These are phyloP conservation scores for Aureobasidium leucospermi DNA, from an alignment of 2,329 filamentous ascomycete species.

Conservation along the genomic window DNA sequence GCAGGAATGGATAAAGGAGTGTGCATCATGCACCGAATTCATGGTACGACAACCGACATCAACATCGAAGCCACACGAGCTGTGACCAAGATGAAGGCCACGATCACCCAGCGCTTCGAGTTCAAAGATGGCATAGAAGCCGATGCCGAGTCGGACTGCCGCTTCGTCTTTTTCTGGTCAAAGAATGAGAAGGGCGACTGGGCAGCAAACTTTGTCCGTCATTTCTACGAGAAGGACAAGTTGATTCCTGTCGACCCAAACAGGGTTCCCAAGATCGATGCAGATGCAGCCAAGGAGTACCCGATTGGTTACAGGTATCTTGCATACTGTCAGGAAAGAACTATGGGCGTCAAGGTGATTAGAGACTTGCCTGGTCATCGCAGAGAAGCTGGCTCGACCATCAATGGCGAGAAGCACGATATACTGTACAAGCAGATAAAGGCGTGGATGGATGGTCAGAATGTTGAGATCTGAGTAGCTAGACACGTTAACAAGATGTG, in stretches of 20 bases:
- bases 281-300: slow-evolving; percentile 33
- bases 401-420: slow-evolving; percentile 39
- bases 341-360: slow-evolving; percentile 39
- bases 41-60: slow-evolving; percentile 39
- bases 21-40: slow-evolving; percentile 39
- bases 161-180: slow-evolving; percentile 22
- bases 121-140: slow-evolving; percentile 34
- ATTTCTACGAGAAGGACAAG: slow-evolving; percentile 50
- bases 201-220: slow-evolving; percentile 39
- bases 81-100: slow-evolving; percentile 46
- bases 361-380: slow-evolving; percentile 41
- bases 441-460: slow-evolving; percentile 38
- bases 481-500: not conserved
- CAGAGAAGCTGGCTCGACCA: slow-evolving; percentile 28
- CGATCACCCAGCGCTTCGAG: slow-evolving; percentile 42
- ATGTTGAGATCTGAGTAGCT: slow-evolving; percentile 12
- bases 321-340: slow-evolving; percentile 39
- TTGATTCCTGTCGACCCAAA: slow-evolving; percentile 39
- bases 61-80: slow-evolving; percentile 32
- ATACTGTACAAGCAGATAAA: slow-evolving; percentile 38
- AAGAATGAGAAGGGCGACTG: slow-evolving; percentile 28
- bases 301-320: slow-evolving; percentile 41
- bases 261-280: slow-evolving; percentile 35
- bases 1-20: slow-evolving; percentile 36
- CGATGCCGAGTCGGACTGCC: slow-evolving; percentile 42